These are phyloP conservation scores for Acer saccharum DNA, from an alignment of 345 rosid genomes.

Conservation along the genomic window DNA sequence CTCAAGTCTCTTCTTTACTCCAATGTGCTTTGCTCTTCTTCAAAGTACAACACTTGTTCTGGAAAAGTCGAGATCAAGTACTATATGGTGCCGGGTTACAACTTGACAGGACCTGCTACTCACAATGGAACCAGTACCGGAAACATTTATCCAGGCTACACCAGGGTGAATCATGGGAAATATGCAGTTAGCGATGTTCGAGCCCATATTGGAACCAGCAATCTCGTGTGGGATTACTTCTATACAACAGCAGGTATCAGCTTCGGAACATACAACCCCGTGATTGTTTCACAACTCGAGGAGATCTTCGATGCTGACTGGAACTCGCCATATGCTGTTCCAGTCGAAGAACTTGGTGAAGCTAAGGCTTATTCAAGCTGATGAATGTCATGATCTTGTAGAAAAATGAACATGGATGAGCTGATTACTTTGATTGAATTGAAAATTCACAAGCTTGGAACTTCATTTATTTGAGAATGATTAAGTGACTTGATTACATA, in stretches of 20 bases:
- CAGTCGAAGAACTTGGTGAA: conserved; percentile 40
- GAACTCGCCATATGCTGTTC: conserved; percentile 74
- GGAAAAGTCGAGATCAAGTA: conserved; percentile 81
- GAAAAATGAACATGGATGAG: background rate
- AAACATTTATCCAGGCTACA: conserved; percentile 63
- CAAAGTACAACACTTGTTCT: conserved; percentile 55
- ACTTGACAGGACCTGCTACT: conserved; percentile 70
- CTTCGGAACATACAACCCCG: conserved; percentile 65
- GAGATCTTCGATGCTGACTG: conserved; percentile 82
- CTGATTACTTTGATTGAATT: background rate
- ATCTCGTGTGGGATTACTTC: conserved; percentile 90
- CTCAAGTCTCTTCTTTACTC: conserved; percentile 71
- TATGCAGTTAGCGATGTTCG: conserved; percentile 67
- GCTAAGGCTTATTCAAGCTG: conserved; percentile 34
- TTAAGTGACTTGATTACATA: background rate
- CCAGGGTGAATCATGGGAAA: conserved; percentile 84
- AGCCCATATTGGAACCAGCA: conserved; percentile 85
- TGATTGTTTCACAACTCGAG: conserved; percentile 72
- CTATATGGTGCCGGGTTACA: conserved; percentile 77
- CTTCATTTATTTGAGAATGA: background rate
- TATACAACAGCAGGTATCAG: conserved; percentile 80
- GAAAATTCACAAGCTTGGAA: conserved; percentile 8
- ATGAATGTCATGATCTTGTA: conserved; percentile 8
- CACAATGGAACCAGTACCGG: conserved; percentile 50
- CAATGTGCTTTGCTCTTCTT: conserved; percentile 73